Conservation (phyloP, 1,284 basidiomycete genomes). For the Naganishia liquefaciens region DNA sequence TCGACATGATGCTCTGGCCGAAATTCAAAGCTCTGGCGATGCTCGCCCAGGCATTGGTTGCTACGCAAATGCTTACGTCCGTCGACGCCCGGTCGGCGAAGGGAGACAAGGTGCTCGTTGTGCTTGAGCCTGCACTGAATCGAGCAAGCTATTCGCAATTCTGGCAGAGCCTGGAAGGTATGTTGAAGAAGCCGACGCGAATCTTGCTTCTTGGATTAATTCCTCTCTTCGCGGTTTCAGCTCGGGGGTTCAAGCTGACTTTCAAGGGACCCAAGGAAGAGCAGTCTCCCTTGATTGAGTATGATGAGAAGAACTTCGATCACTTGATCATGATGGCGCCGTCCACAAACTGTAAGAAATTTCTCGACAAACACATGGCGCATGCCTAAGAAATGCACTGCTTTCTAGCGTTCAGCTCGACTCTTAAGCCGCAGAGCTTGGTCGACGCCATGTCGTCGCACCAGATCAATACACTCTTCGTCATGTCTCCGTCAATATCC, state of each 20-base stretch:
- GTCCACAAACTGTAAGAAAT: conserved; percentile 70
- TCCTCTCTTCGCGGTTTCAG: conserved; percentile 51
- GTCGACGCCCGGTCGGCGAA: conserved; percentile 69
- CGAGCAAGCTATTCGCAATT: conserved; percentile 73
- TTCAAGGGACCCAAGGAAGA: conserved; percentile 76
- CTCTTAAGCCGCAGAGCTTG: conserved; percentile 80
- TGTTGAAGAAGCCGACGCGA: conserved; percentile 35
- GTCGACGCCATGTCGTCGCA: conserved; percentile 69
- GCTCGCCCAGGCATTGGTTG: conserved; percentile 13
- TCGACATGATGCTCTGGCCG: conserved; percentile 22
- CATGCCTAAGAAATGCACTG: neutral
- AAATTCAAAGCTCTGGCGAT: conserved; percentile 23
- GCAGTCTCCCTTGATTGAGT: conserved; percentile 65
- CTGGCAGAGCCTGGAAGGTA: conserved; percentile 75
- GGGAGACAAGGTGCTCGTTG: conserved; percentile 78
- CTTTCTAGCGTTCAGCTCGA: conserved; percentile 64
- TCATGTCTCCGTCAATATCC: conserved; percentile 64
- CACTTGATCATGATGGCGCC: conserved; percentile 83
- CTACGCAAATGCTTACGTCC: conserved; percentile 30
- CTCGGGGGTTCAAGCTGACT: conserved; percentile 74
- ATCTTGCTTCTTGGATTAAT: neutral
- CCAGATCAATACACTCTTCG: conserved; percentile 77
- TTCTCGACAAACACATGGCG: neutral
- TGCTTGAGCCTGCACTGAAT: conserved; percentile 70
- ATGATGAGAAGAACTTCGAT: conserved; percentile 71